phyloP scores from a whole-genome alignment of 2,329 filamentous ascomycete genomes.

The Cordyceps cateniannulata region DNA sequence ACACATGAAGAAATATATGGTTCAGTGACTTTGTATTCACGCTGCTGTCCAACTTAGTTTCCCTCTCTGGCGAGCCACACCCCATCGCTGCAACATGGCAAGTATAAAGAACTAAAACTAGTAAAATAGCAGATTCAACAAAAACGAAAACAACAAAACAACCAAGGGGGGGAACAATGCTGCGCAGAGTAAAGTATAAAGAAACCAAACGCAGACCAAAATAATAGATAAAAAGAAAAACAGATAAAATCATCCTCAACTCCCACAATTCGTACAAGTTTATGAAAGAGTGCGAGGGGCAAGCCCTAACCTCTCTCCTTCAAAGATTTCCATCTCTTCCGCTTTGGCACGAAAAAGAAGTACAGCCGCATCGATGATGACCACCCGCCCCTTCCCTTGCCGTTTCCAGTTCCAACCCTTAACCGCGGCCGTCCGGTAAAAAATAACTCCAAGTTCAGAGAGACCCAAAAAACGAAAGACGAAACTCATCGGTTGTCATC shows the following conservation, averaged over 20 bases:
- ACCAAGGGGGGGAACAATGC: slow-evolving; percentile 8
- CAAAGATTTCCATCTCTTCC: neutral
- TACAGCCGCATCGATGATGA: neutral
- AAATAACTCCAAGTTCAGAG: slow-evolving; percentile 9
- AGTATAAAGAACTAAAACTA: slow-evolving; percentile 6
- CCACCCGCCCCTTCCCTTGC: neutral
- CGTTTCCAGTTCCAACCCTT: neutral
- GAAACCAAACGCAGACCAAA: neutral
- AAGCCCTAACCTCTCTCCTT: neutral
- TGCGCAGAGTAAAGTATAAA: slow-evolving; percentile 11
- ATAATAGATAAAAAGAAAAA: neutral
- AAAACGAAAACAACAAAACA: neutral
- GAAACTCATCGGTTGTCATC: slow-evolving; percentile 5
- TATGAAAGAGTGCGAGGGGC: neutral
- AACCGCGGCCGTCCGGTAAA: slow-evolving; percentile 2
- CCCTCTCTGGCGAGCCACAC: slow-evolving; percentile 5
- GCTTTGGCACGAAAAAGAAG: slow-evolving; percentile 1
- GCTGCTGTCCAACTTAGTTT: slow-evolving; percentile 12
- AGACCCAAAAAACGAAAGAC: slow-evolving; percentile 2
- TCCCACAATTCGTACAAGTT: slow-evolving; percentile 14
- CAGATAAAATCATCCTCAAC: slow-evolving; percentile 13
- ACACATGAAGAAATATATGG: neutral
- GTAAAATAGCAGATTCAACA: slow-evolving; percentile 6
- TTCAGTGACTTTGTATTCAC: slow-evolving; percentile 13
- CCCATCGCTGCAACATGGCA: slow-evolving; percentile 4